A percentile compares a stretch with the other conserved stretches of the same genome.
Conservation (phyloP, 1,139 yeast species). For the Yarrowia galli region DNA sequence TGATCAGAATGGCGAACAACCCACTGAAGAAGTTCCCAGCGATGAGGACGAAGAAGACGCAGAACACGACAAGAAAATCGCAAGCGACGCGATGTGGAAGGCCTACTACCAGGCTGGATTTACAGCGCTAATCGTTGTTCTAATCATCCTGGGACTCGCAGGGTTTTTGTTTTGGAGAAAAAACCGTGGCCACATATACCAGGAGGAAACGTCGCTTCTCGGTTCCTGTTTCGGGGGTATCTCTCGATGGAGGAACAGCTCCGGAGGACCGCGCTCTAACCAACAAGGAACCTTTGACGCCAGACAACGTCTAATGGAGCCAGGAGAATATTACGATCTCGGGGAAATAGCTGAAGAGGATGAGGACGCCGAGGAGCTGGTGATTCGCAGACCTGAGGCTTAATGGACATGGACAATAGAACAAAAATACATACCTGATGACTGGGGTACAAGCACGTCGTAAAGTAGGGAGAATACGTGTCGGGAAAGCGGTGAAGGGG, state of each 20-base stretch:
- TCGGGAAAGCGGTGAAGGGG: too few relatives aligned
- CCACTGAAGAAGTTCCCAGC: neutral
- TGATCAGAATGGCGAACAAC: conserved; percentile 3
- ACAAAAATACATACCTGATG: too few relatives aligned
- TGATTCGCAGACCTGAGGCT: conserved; percentile 18
- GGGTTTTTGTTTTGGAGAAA: conserved; percentile 46
- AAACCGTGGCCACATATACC: conserved; percentile 22
- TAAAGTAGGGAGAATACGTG: too few relatives aligned
- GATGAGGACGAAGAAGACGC: conserved; percentile 38
- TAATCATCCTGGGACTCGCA: conserved; percentile 46
- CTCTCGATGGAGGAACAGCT: conserved; percentile 45
- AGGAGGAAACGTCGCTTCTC: conserved; percentile 24
- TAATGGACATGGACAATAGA: neutral
- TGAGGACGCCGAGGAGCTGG: conserved; percentile 33
- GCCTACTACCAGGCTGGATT: conserved; percentile 54
- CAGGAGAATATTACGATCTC: conserved; percentile 29
- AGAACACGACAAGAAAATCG: conserved; percentile 44
- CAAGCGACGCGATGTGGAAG: conserved; percentile 50
- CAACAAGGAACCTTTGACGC: neutral
- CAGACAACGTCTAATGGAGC: conserved; percentile 30
- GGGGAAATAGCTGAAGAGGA: conserved; percentile 35
- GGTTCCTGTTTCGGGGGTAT: conserved; percentile 45
- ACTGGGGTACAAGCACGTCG: too few relatives aligned
- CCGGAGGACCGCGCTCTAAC: conserved; percentile 31
- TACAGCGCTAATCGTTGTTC: conserved; percentile 51